Base-by-base conservation (phyloP, 139 green algal species). In the Tetraselmis striata region DNA sequence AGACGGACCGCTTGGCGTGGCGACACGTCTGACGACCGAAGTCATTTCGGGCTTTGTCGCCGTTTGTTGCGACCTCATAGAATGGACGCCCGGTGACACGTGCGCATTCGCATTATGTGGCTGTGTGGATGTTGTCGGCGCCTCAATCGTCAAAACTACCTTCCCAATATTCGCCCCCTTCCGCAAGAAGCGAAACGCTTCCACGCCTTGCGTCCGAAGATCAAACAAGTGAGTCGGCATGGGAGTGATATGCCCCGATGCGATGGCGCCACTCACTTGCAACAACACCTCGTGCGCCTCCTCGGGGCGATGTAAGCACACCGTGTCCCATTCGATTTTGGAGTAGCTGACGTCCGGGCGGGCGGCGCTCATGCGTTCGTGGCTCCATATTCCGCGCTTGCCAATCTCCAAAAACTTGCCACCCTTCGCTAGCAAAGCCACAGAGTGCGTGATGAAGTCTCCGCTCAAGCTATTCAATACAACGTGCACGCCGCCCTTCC, bases 371-470 rank as follows among this genome's bases (percentile, higher is more conserved):
- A 67, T 67, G 5, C 18, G 45, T 0, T 83, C 83, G 0, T 85
- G 67, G 31, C 84, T 90, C 92, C 92, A 97, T 77, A 98, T 95
- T 89, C 96, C 94, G 30, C 94, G 86, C 90, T 98, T 98, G 84
- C 88, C 92, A 82, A 98, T 97, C 85, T 98, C 94, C 32, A 95
- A 89, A 80, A 96, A 87, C 0, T 83, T 32, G 0, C 91, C 94
- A 67, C 91, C 92, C 1, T 22, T 27, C 59, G 32, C 76, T 29
- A 97, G 45, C 45, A 67, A 18, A 18, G 11, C 18, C 11, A 67
- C 45, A 5, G 45, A 67, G 45, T 67, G 45, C 18, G 45, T 67
- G 45, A 67, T 67, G 45, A 67, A 67, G 45, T 67, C 45, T 5
- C 45, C 45, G 18, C 93, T 97, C 86, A 97, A 86, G 67, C 82